Evolutionary conservation across 495 filamentous ascomycete genomes (phyloP), one percentile per base, ranked within the genome.

Genomic region (Acidiella bohemica): DNA sequence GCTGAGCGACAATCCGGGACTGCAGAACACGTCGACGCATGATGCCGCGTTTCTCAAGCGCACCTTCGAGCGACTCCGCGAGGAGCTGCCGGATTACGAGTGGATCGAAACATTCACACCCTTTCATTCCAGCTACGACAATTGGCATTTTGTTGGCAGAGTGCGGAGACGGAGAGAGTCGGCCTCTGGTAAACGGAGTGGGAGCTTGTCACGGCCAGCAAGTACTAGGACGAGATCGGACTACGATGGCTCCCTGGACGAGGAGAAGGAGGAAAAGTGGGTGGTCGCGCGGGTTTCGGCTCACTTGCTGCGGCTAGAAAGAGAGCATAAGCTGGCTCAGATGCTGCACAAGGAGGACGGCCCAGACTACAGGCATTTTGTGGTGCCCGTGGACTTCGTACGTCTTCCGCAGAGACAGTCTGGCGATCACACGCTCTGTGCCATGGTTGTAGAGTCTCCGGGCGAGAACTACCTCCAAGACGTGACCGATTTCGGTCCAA

Each of bases 211-310:
- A n/a, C 23, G 48, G 16, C 21, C 31, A 8, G 14, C 17, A 19
- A 42, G 37, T 19, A n/a, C 37, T 39, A 21, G 36, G 28, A 42
- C 44, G 10, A 9, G 22, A 3, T 46, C 47, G 3, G 31, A 46
- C 8, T 46, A 31, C 27, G 41, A 45, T 18, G 42, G 16, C 10
- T 31, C 23, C 13, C 14, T 30, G 23, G 36, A 40, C 25, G 47
- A 46, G 21, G 43, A 51, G 38, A 41, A 31, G 31, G 42, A 46
- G 33, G 47, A 50, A 2, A 1, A 29, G 3, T 46, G 24, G 3
- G 75, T 94, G 11, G 62, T 92, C 20, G 85, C 83, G 30, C 70
- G 82, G 8, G 67, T 93, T 21, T 93, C 86, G 0, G 76, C 70
- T 39, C 83, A 93, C 58, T 66, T 73, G 10, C 67, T 93, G 30